phyloP scores from a whole-genome alignment of 306 rosid species.

The Inga leiocalycina region DNA sequence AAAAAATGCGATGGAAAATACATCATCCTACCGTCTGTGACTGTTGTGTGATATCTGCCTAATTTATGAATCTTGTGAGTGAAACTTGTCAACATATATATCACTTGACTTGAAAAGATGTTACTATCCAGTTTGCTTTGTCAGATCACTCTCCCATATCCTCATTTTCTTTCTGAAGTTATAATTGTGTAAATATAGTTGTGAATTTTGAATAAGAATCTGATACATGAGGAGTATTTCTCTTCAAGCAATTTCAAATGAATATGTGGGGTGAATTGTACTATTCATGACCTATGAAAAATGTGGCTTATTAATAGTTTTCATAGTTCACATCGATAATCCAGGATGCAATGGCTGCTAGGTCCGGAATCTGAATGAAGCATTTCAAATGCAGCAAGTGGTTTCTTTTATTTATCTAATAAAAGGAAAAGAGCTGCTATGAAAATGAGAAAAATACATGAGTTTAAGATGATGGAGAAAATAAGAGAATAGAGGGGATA shows the following conservation, averaged over 20 bases:
- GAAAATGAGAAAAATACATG: too few species aligned
- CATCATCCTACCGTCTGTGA: slow-evolving; percentile 19
- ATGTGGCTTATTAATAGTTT: too few species aligned
- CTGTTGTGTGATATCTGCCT: slow-evolving; percentile 32
- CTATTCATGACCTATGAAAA: not conserved
- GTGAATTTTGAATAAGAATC: not conserved
- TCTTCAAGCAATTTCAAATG: not conserved
- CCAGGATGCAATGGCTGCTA: not conserved
- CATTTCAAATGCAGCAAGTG: not conserved
- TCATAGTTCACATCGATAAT: not conserved
- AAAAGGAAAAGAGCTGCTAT: too few species aligned
- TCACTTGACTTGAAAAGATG: slow-evolving; percentile 11
- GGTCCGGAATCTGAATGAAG: not conserved
- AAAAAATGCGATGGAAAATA: slow-evolving; percentile 22
- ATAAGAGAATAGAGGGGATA: too few species aligned
- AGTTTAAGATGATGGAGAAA: too few species aligned
- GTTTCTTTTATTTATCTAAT: too few species aligned
- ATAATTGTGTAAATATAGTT: not conserved
- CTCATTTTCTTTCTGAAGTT: not conserved
- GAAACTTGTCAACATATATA: slow-evolving; percentile 21
- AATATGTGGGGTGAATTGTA: too few species aligned
- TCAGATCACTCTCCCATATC: not conserved
- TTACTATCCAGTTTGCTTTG: not conserved
- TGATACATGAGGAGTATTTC: not conserved
- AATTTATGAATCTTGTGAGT: not conserved